Evolutionary conservation across 2,329 filamentous ascomycete species (phyloP).

Genomic region (Trichophyton simii): DNA sequence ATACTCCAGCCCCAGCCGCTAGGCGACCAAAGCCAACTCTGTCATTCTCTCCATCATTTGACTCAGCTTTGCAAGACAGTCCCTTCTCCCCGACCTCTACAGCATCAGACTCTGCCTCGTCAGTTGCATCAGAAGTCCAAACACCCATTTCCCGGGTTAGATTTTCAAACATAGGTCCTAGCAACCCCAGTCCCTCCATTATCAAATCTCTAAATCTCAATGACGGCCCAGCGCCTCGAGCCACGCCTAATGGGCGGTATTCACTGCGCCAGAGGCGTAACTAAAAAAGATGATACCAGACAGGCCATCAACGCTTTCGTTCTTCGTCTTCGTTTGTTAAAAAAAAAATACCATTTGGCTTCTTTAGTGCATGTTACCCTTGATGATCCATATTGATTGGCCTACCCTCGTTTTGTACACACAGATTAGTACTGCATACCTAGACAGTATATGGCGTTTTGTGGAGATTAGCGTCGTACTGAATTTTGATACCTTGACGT

Average conservation of each 20-base stretch:
- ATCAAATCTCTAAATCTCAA: constrained; percentile 9
- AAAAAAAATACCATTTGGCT: not conserved
- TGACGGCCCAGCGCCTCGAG: constrained; percentile 3
- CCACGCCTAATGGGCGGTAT: constrained; percentile 9
- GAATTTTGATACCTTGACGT: not conserved
- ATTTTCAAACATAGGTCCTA: not conserved
- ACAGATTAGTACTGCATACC: not conserved
- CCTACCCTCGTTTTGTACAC: not conserved
- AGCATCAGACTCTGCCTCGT: constrained; percentile 13
- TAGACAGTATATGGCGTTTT: not conserved
- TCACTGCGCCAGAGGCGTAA: constrained; percentile 10
- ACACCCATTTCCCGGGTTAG: constrained; percentile 8
- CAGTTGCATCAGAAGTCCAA: constrained; percentile 12
- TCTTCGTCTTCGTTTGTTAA: not conserved
- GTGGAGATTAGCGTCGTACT: not conserved
- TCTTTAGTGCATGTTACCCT: not conserved
- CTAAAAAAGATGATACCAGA: not conserved
- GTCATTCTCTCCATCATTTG: constrained; percentile 12
- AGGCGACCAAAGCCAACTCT: not conserved
- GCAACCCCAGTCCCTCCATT: constrained; percentile 11
- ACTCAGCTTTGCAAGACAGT: constrained; percentile 10
- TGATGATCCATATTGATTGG: not conserved
- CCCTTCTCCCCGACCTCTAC: constrained; percentile 11
- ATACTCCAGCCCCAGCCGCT: not conserved
- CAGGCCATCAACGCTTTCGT: not conserved